These are phyloP conservation scores for Sherardia arvensis DNA, from an alignment of 257 asterid species.

Conservation along the genomic window DNA sequence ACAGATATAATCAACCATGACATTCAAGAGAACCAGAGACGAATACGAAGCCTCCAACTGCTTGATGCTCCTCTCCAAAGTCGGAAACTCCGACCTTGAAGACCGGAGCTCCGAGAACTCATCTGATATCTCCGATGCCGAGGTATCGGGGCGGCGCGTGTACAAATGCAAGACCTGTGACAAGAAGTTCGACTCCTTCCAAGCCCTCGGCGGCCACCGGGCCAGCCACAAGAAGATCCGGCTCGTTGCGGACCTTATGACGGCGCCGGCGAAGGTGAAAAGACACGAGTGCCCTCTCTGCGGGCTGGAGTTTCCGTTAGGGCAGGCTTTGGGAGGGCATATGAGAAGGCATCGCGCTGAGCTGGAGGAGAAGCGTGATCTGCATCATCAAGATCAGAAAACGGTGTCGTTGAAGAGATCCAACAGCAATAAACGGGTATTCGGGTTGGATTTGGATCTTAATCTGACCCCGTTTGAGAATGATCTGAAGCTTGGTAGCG, in stretches of 20 bases:
- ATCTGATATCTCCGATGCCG: neutral
- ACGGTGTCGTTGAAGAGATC: conserved; percentile 13
- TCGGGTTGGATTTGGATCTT: conserved; percentile 25
- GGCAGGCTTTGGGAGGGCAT: conserved; percentile 40
- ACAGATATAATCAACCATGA: neutral
- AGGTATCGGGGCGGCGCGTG: neutral
- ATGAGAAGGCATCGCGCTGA: conserved; percentile 36
- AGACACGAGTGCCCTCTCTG: conserved; percentile 27
- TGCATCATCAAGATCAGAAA: too few species aligned
- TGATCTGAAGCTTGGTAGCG: conserved; percentile 11
- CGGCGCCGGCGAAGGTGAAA: conserved; percentile 8
- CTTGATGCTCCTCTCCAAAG: conserved; percentile 8
- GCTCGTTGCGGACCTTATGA: conserved; percentile 9
- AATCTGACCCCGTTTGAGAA: conserved; percentile 24
- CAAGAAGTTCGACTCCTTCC: conserved; percentile 19
- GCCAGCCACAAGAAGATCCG: conserved; percentile 27
- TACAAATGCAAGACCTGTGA: conserved; percentile 30
- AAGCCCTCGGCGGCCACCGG: conserved; percentile 33
- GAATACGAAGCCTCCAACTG: neutral
- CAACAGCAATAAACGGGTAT: conserved; percentile 8
- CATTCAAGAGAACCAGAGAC: conserved; percentile 6
- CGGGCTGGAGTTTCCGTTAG: conserved; percentile 23
- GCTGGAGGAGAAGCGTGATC: neutral
- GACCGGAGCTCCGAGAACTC: neutral
- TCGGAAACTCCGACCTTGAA: neutral